phyloP scores from a whole-genome alignment of 306 rosid genomes.

The Canavalia gladiata region DNA sequence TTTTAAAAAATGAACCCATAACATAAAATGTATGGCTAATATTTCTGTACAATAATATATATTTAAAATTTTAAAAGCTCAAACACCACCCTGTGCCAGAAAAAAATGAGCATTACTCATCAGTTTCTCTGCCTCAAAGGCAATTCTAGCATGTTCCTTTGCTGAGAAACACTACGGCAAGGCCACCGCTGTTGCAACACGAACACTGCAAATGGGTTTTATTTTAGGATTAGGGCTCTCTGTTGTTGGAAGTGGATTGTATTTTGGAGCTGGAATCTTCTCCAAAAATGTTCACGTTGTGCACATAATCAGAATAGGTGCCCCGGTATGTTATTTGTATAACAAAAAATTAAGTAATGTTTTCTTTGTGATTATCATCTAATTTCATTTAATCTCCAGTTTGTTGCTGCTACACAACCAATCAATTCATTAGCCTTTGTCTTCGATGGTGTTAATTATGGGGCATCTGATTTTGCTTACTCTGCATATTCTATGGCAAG shows the following conservation, averaged over 20 bases:
- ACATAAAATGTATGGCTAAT: too few species aligned
- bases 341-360: too few species aligned
- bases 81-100: not conserved
- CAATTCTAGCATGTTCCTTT: constrained; percentile 88
- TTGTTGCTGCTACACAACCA: constrained; percentile 97
- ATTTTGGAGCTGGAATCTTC: constrained; percentile 84
- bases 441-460: constrained; percentile 94
- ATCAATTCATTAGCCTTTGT: constrained; percentile 88
- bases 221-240: constrained; percentile 82
- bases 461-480: constrained; percentile 96
- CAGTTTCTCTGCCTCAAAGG: constrained; percentile 51
- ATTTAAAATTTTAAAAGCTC: too few species aligned
- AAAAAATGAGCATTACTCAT: not conserved
- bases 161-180: constrained; percentile 83
- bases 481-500: constrained; percentile 78
- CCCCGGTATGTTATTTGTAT: constrained; percentile 65
- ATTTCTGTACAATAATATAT: too few species aligned
- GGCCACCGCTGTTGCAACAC: constrained; percentile 64
- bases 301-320: constrained; percentile 73
- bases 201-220: constrained; percentile 82
- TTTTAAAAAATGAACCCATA: too few species aligned
- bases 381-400: constrained; percentile 57
- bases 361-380: not conserved
- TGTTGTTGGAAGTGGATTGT: constrained; percentile 79
- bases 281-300: constrained; percentile 72